Evolutionary conservation across 2,329 filamentous ascomycete species (phyloP), one percentile per base, ranked within the genome.

Genomic region (Fusarium sacchari): DNA sequence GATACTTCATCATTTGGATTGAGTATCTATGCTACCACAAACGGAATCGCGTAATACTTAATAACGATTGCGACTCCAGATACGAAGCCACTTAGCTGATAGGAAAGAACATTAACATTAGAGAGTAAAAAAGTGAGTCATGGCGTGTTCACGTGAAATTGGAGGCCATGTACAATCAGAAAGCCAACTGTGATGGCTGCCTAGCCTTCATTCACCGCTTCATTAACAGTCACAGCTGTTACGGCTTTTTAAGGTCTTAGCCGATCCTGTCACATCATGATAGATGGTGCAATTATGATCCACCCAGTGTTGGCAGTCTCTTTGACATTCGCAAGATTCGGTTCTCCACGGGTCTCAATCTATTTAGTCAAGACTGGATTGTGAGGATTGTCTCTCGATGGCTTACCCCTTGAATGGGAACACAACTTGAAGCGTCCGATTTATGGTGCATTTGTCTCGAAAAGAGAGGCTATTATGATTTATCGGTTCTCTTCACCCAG

Each of bases 141-240:
- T 49, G 37, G 26, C 40, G 30, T 22, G 20, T 39, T 56, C 26
- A 20, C 37, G 55, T 50, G 28, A 36, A 22, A 28, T 18, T 17
- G 43, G 20, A 61, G 55, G 64, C 26, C 43, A 20, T 32, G 30
- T 64, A 52, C 32, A 43, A 44, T 52, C 39, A 26, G 26, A 69
- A 56, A 24, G n/a, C 32, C 28, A 32, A 32, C 30, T 34, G 32
- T 24, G 20, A 18, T 24, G 22, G 6, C 17, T 17, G 13, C 20
- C 52, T 69, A 64, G 44, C 42, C 36, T 56, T 46, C 26, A 42
- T 64, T 69, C 65, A 69, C 65, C 67, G 67, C 65, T 58, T 52
- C 50, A 17, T 42, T 52, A 46, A 34, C 24, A 69, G 53, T 22
- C 11, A 40, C 40, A 30, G 26, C 15, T 34, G 42, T 22, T 32